A percentile compares a stretch with the other conserved stretches of the same genome.
These are phyloP conservation scores for Cadophora malorum DNA, from an alignment of 2,329 filamentous ascomycete genomes.

Conservation along the genomic window DNA sequence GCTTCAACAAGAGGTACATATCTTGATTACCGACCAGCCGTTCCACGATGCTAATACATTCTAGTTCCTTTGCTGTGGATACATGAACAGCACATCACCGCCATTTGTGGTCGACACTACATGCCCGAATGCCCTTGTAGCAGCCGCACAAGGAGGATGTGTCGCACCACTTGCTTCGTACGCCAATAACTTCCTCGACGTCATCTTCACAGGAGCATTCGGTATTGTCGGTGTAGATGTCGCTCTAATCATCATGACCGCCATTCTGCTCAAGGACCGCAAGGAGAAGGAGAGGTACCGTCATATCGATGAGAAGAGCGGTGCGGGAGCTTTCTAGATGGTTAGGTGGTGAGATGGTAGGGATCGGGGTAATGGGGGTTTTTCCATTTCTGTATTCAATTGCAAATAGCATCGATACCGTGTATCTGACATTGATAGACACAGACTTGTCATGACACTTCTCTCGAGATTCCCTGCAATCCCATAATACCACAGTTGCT, in stretches of 20 bases:
- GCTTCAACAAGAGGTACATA: slow-evolving; percentile 70
- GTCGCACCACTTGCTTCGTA: slow-evolving; percentile 70
- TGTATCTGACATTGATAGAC: slow-evolving; percentile 6
- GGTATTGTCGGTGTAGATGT: slow-evolving; percentile 78
- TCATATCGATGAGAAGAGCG: slow-evolving; percentile 81
- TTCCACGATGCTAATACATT: slow-evolving; percentile 27
- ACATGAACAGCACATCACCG: slow-evolving; percentile 73
- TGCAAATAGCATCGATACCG: slow-evolving; percentile 8
- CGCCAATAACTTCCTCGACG: slow-evolving; percentile 73
- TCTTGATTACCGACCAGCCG: background rate
- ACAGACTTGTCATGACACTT: background rate
- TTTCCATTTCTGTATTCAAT: slow-evolving; percentile 26
- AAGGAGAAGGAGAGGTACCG: slow-evolving; percentile 81
- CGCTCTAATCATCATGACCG: slow-evolving; percentile 71
- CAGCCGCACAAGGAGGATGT: slow-evolving; percentile 74
- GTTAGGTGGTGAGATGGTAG: slow-evolving; percentile 40
- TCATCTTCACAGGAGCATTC: slow-evolving; percentile 80
- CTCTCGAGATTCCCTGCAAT: background rate
- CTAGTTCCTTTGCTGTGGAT: slow-evolving; percentile 83
- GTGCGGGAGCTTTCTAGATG: slow-evolving; percentile 57
- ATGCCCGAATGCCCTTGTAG: slow-evolving; percentile 73
- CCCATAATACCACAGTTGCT: background rate
- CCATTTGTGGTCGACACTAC: slow-evolving; percentile 72
- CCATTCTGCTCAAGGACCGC: slow-evolving; percentile 80
- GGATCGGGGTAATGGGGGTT: slow-evolving; percentile 9